Percentiles rank a stretch among this genome's conserved stretches.
Evolutionary conservation across 140 eudicot genomes (phyloP).

Genomic region (Anethum foeniculum): DNA sequence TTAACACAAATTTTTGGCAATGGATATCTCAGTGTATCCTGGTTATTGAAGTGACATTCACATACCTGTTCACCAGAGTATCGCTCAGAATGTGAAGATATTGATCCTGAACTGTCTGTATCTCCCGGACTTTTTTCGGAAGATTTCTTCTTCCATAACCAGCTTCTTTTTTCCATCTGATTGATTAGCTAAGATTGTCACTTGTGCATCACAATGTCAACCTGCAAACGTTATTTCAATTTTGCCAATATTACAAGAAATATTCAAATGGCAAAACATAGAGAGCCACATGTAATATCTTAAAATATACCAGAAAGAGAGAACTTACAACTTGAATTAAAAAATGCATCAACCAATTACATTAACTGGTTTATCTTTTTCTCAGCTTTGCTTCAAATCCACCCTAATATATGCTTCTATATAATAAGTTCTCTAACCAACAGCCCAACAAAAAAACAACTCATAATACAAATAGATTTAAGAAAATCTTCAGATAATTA

Average conservation of each 20-base stretch:
- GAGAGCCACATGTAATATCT: not conserved
- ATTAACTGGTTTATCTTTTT: constrained; percentile 8
- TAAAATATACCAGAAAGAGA: not conserved
- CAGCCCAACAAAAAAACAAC: constrained; percentile 12
- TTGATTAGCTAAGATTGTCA: constrained; percentile 5
- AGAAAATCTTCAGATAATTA: not conserved
- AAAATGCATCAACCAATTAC: not conserved
- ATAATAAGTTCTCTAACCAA: not conserved
- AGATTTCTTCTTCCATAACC: constrained; percentile 83
- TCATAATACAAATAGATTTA: constrained; percentile 11
- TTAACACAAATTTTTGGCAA: not conserved
- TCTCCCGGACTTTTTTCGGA: constrained; percentile 79
- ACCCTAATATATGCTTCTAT: constrained; percentile 13
- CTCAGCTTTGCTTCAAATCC: constrained; percentile 35
- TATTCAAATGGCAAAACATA: not conserved
- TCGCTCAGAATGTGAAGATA: constrained; percentile 82
- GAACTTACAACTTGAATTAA: not conserved
- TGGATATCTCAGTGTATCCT: not conserved
- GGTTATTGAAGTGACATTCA: not conserved
- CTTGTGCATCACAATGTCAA: constrained; percentile 19
- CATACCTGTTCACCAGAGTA: constrained; percentile 77
- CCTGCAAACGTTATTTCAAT: constrained; percentile 17
- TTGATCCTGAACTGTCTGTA: constrained; percentile 71
- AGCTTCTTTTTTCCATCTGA: constrained; percentile 73
- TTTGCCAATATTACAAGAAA: not conserved